Conservation (phyloP, 1,139 yeast species). For the Sugiyamaella japonica region DNA sequence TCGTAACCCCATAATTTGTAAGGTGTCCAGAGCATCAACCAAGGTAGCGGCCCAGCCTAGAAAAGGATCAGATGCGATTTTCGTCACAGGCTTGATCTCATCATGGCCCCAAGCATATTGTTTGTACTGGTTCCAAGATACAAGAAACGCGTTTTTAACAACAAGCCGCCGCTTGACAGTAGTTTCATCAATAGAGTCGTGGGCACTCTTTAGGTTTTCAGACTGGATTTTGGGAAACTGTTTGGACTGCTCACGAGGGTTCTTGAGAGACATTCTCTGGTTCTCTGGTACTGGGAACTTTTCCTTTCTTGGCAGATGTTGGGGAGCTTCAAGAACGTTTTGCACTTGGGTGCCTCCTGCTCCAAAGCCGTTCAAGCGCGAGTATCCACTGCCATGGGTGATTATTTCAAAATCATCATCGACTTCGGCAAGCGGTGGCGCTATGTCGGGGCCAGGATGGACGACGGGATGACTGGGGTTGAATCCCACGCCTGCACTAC, state of each 20-base stretch:
- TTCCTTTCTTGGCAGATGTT: slow-evolving; percentile 27
- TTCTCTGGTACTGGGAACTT: slow-evolving; percentile 29
- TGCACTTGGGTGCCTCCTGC: neutral
- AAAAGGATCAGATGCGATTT: slow-evolving; percentile 43
- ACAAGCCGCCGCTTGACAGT: slow-evolving; percentile 43
- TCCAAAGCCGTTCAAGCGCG: slow-evolving; percentile 14
- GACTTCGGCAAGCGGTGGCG: neutral
- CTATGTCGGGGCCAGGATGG: neutral
- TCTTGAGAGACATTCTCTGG: slow-evolving; percentile 11
- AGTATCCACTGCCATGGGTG: slow-evolving; percentile 17
- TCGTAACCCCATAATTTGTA: slow-evolving; percentile 59
- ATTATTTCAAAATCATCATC: slow-evolving; percentile 19
- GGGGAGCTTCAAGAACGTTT: slow-evolving; percentile 9
- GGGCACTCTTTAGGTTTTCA: slow-evolving; percentile 18
- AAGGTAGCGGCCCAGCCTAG: slow-evolving; percentile 54
- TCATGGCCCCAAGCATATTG: slow-evolving; percentile 69
- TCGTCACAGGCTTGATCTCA: slow-evolving; percentile 48
- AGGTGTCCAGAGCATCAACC: slow-evolving; percentile 70
- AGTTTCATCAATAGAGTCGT: slow-evolving; percentile 11
- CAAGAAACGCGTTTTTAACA: slow-evolving; percentile 53
- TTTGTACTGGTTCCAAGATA: slow-evolving; percentile 62
- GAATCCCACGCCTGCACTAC: neutral
- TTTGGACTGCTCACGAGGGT: slow-evolving; percentile 16
- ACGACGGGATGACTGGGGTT: slow-evolving; percentile 3
- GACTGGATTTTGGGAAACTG: slow-evolving; percentile 27